phyloP scores from a whole-genome alignment of 805 yeast species.

The Myxozyma melibiosi region DNA sequence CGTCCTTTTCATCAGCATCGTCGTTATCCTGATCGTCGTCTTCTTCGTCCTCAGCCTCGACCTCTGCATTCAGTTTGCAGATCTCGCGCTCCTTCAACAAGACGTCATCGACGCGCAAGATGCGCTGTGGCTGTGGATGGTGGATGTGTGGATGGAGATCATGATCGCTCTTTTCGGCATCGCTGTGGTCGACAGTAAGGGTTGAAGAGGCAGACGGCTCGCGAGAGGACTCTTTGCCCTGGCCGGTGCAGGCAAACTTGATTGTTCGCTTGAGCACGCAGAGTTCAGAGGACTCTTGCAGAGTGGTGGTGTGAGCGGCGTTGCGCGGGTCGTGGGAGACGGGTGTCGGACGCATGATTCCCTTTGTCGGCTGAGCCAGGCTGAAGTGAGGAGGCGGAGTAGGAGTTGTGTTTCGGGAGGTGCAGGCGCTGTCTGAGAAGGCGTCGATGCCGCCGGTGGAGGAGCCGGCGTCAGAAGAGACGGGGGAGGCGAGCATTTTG shows the following conservation, averaged over 20 bases:
- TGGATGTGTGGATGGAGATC: neutral
- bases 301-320: neutral
- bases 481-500: conserved; percentile 30
- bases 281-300: neutral
- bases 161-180: neutral
- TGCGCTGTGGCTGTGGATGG: conserved; percentile 30
- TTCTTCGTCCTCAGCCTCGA: conserved; percentile 25
- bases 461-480: conserved; percentile 18
- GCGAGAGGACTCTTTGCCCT: conserved; percentile 1
- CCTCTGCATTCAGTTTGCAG: conserved; percentile 19
- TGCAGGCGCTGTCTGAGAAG: conserved; percentile 20
- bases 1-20: conserved; percentile 21
- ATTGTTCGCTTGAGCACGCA: conserved; percentile 16
- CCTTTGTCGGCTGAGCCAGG: neutral
- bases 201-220: conserved; percentile 6
- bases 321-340: neutral
- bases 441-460: conserved; percentile 3
- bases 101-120: conserved; percentile 29
- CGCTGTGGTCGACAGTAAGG: neutral
- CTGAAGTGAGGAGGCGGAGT: conserved; percentile 23
- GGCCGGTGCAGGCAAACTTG: conserved; percentile 22
- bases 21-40: conserved; percentile 18
- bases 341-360: conserved; percentile 8
- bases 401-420: conserved; percentile 32
- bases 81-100: conserved; percentile 27